Evolutionary conservation across 2,329 filamentous ascomycete genomes (phyloP).

Genomic region (Colletotrichum tropicale): DNA sequence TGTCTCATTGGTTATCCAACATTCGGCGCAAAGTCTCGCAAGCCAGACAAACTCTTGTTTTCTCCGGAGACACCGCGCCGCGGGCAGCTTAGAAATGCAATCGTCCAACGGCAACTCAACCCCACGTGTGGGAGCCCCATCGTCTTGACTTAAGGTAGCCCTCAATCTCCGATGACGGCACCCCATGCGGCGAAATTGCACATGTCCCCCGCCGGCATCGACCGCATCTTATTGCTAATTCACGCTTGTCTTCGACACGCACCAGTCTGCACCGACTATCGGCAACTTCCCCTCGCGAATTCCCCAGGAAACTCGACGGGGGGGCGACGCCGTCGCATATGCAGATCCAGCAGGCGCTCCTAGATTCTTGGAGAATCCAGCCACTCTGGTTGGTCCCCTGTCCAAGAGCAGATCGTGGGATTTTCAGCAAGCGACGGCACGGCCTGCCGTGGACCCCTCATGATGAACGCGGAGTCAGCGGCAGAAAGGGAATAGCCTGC

Average conservation of each 20-base stretch:
- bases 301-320: not conserved
- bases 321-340: not conserved
- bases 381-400: not conserved
- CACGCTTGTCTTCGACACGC: not conserved
- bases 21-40: not conserved
- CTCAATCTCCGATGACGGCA: conserved; percentile 19
- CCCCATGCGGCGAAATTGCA: not conserved
- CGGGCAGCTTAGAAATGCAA: conserved; percentile 12
- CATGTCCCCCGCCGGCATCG: not conserved
- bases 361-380: not conserved
- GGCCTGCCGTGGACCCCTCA: conserved; percentile 2
- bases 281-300: not conserved
- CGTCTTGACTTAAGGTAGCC: not conserved
- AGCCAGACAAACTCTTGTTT: not conserved
- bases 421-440: conserved; percentile 7
- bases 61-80: not conserved
- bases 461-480: not conserved
- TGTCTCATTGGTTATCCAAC: not conserved
- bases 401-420: not conserved
- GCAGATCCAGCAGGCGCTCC: conserved; percentile 7
- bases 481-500: not conserved
- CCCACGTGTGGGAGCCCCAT: conserved; percentile 7
- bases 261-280: not conserved
- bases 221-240: conserved; percentile 12
- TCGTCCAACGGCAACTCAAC: conserved; percentile 10